Conservation (phyloP, 2,329 filamentous ascomycete genomes). For the Claviceps maximensis region DNA sequence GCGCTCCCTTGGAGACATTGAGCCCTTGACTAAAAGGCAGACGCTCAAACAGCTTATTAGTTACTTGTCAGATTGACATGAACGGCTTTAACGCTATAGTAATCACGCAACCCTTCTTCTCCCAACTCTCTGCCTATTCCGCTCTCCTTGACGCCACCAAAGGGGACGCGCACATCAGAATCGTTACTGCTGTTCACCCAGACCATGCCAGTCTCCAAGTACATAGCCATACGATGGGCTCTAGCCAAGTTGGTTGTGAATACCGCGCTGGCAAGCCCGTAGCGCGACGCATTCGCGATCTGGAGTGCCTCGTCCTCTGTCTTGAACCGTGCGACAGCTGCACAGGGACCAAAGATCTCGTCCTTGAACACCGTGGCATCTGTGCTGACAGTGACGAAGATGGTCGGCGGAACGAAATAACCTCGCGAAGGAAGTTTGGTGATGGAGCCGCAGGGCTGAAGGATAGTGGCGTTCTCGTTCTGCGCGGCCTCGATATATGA, state of each 20-base stretch:
- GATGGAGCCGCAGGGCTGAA: conserved; percentile 5
- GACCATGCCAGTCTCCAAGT: conserved; percentile 39
- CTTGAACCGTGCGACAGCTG: conserved; percentile 13
- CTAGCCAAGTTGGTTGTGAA: conserved; percentile 38
- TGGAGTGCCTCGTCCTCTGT: conserved; percentile 17
- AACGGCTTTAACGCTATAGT: conserved; percentile 17
- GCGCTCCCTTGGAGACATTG: too few species aligned
- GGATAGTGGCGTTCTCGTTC: conserved; percentile 44
- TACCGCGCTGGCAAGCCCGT: conserved; percentile 40
- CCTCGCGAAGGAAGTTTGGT: conserved; percentile 10
- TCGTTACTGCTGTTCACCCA: conserved; percentile 26
- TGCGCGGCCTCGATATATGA: conserved; percentile 53
- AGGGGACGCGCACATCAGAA: conserved; percentile 17
- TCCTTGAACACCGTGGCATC: conserved; percentile 14
- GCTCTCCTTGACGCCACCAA: conserved; percentile 21
- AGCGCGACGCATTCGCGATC: conserved; percentile 28
- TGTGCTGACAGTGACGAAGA: conserved; percentile 15
- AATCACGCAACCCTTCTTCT: conserved; percentile 16
- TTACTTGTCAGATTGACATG: conserved; percentile 15
- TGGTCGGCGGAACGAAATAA: conserved; percentile 17
- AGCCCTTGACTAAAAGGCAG: background rate
- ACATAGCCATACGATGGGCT: conserved; percentile 28
- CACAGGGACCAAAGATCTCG: conserved; percentile 21
- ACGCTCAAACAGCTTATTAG: background rate
- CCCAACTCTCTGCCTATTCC: conserved; percentile 19